These are phyloP conservation scores for Geoglossum glabrum DNA, from an alignment of 495 filamentous ascomycete species.

Conservation along the genomic window DNA sequence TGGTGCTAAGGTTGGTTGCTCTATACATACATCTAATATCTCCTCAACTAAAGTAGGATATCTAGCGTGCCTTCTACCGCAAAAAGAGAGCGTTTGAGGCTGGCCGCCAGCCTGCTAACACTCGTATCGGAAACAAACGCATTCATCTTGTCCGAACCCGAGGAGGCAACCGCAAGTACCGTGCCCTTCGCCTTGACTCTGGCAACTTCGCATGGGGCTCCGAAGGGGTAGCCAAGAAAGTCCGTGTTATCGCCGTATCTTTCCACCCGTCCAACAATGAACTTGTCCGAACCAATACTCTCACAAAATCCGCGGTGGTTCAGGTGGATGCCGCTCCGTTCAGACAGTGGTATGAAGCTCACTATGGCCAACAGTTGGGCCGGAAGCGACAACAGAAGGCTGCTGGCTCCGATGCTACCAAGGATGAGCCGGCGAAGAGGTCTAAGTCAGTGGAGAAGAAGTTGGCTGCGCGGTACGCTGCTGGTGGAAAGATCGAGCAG, in stretches of 20 bases:
- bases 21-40: not conserved
- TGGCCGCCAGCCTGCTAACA: conserved; percentile 97
- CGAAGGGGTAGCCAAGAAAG: conserved; percentile 92
- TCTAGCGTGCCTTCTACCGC: conserved; percentile 2
- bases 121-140: conserved; percentile 94
- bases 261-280: conserved; percentile 99
- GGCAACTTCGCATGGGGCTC: conserved; percentile 99
- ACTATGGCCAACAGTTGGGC: conserved; percentile 82
- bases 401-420: conserved; percentile 11
- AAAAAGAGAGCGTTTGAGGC: conserved; percentile 80
- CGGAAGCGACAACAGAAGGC: conserved; percentile 75
- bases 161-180: conserved; percentile 98
- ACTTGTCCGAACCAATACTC: conserved; percentile 97
- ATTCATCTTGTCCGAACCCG: conserved; percentile 97
- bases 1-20: conserved; percentile 4
- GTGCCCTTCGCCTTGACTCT: conserved; percentile 93
- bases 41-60: not conserved
- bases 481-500: conserved; percentile 75
- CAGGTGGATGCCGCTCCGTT: conserved; percentile 97
- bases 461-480: conserved; percentile 67
- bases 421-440: conserved; percentile 53
- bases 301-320: conserved; percentile 95
- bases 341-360: conserved; percentile 99
- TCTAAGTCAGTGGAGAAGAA: conserved; percentile 85
- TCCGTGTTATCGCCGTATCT: conserved; percentile 90